These are phyloP conservation scores for Tolypocladium endophyticum DNA, from an alignment of 2,329 filamentous ascomycete species.

Conservation along the genomic window DNA sequence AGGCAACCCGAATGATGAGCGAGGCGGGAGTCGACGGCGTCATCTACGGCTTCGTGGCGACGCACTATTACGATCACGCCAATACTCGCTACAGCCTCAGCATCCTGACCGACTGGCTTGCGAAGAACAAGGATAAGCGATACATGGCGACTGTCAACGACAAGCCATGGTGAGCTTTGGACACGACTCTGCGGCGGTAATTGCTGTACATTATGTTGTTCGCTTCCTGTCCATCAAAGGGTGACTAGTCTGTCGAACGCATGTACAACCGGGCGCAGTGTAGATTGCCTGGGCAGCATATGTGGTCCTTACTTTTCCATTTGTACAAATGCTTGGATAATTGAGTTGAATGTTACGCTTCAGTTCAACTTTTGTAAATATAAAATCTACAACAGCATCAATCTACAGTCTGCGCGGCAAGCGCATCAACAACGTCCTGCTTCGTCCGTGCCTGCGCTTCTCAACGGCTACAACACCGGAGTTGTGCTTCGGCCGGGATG, in stretches of 20 bases:
- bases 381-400: no score
- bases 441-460: no score
- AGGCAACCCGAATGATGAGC: not conserved
- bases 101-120: not conserved
- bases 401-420: no score
- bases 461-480: no score
- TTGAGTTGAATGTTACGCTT: no score
- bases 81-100: not conserved
- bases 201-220: not conserved
- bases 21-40: slow-evolving; percentile 2
- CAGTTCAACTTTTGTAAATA: no score
- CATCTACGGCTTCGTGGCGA: slow-evolving; percentile 1
- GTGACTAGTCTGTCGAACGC: not conserved
- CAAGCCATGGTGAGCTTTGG: not conserved
- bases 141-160: not conserved
- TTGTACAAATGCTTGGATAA: no score
- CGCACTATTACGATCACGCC: not conserved
- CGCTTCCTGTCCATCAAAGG: not conserved
- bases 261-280: not conserved
- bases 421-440: no score
- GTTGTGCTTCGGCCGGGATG: no score
- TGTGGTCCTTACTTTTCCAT: no score
- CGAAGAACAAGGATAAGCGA: not conserved
- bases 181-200: not conserved
- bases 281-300: no score